Percentiles rank a stretch among this genome's conserved stretches.
These are phyloP conservation scores for Pulchroboletus neoregius DNA, from an alignment of 1,284 basidiomycete species.

Conservation along the genomic window DNA sequence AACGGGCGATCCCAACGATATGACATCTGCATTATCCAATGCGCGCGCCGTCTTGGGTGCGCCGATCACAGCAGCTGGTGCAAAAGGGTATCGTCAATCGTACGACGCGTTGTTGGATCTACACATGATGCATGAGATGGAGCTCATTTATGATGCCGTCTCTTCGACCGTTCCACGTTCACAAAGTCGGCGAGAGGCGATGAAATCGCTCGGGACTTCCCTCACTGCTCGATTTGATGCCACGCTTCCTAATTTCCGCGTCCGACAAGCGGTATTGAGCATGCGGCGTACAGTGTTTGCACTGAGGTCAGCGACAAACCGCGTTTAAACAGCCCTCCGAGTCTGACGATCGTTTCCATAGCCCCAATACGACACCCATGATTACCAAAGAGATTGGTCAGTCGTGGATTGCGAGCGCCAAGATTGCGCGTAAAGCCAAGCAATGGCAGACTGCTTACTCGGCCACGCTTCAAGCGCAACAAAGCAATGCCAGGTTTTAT, in stretches of 20 bases:
- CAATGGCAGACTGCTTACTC: constrained; percentile 98
- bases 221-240: constrained; percentile 68
- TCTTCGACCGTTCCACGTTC: constrained; percentile 36
- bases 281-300: constrained; percentile 86
- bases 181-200: constrained; percentile 33
- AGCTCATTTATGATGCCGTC: constrained; percentile 63
- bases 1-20: constrained; percentile 43
- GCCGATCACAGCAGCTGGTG: constrained; percentile 77
- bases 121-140: constrained; percentile 87
- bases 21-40: constrained; percentile 52
- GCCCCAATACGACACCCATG: constrained; percentile 32
- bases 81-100: constrained; percentile 76
- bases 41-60: constrained; percentile 80
- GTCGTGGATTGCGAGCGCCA: constrained; percentile 91
- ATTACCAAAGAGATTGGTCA: constrained; percentile 67
- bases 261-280: constrained; percentile 86
- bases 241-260: constrained; percentile 89
- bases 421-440: constrained; percentile 92
- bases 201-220: constrained; percentile 23
- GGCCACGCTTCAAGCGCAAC: constrained; percentile 87
- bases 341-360: constrained; percentile 16
- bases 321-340: neutral
- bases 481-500: constrained; percentile 71
- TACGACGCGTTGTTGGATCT: constrained; percentile 88
- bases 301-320: constrained; percentile 49